Evolutionary conservation across 805 yeast genomes (phyloP), one percentile per base, ranked within the genome.

Genomic region (Aciculoconidium aculeatum): DNA sequence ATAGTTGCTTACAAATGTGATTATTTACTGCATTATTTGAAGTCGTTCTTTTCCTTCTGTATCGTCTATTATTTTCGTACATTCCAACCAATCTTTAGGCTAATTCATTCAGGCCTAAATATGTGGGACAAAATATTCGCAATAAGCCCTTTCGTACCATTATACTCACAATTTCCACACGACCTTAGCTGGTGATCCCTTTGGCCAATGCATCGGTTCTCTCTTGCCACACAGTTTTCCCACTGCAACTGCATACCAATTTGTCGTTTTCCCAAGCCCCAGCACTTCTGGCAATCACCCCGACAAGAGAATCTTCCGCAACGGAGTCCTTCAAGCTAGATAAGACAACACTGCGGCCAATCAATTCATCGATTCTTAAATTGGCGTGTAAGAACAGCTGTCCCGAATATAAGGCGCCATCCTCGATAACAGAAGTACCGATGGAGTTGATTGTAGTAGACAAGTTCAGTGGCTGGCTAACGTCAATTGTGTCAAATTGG

Each of bases 231-330:
- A 90, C 75, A 0, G 95, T 84, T 66, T 87, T 86, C 11, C 98
- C 98, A 10, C 90, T 78, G 55, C 97, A 92, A 18, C 90, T 79
- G 57, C 98, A 90, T 2, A 90, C 94, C 36, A 77, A 77, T 58
- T 90, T 90, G 43, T 81, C 84, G 57, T 92, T 92, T 51, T 90
- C 95, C 96, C 97, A 92, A 15, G 77, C 83, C 10, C 98, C 98
- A 1, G 98, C 97, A 45, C 94, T 81, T 47, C 97, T 72, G 1
- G 97, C 97, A 49, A 92, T 75, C 14, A 90, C 95, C 17, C 98
- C 97, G 28, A 78, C 79, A 7, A 83, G 57, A 2, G 72, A 64
- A 23, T 65, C 65, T 5, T 56, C 33, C 10, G 65, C 50, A 11
- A 69, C 64, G 23, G 60, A 50, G 21, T 59, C 67, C 16, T 56